Conservation (phyloP, 2,329 filamentous ascomycete species). For the Nemania bipapillata region DNA sequence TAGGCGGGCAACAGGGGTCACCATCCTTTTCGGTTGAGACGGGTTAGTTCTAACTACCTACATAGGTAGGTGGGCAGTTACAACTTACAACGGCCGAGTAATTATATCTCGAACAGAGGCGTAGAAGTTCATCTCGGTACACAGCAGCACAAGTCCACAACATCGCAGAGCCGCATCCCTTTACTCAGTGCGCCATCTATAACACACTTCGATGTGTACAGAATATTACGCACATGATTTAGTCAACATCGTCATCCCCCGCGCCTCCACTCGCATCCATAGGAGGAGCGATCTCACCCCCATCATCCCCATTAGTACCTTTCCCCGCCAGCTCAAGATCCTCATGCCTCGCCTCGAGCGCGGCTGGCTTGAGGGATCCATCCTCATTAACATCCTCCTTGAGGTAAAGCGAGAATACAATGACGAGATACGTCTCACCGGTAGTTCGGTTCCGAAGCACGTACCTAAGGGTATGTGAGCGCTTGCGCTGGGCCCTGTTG, state of each 20-base stretch:
- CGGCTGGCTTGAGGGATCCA: constrained; percentile 61
- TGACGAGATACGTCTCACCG: constrained; percentile 78
- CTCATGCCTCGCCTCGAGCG: constrained; percentile 50
- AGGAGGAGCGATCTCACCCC: constrained; percentile 3
- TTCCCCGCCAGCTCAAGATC: constrained; percentile 47
- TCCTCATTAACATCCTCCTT: constrained; percentile 72
- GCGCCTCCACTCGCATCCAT: not conserved
- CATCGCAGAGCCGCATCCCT: not conserved
- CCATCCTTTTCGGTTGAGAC: not conserved
- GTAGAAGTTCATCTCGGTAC: not conserved
- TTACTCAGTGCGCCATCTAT: not conserved
- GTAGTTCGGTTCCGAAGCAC: constrained; percentile 84
- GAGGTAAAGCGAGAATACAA: constrained; percentile 81
- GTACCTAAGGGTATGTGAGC: constrained; percentile 89
- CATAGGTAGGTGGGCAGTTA: not conserved
- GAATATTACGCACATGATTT: not conserved
- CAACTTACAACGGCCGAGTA: not conserved
- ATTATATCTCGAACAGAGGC: not conserved
- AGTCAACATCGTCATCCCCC: constrained; percentile 34
- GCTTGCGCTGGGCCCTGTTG: constrained; percentile 56
- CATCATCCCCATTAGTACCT: constrained; percentile 31
- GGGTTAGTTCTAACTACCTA: not conserved
- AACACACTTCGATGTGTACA: not conserved
- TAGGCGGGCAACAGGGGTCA: not conserved
- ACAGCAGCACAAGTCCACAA: not conserved